phyloP scores from a whole-genome alignment of 257 asterid species.

The Solanum rostratum region DNA sequence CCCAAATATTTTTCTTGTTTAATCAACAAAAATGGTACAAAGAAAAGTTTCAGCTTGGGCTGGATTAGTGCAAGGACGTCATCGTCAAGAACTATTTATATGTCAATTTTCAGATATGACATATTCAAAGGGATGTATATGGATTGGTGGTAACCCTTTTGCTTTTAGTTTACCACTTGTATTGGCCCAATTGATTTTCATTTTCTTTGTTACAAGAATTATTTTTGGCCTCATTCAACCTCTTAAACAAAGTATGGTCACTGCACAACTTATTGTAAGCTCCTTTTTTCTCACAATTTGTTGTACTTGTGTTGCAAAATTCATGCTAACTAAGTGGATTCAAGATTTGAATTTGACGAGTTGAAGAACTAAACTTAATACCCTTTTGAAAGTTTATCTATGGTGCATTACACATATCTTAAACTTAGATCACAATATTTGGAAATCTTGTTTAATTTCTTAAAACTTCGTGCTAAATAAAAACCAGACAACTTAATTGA shows the following conservation, averaged over 20 bases:
- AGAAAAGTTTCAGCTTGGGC: background rate
- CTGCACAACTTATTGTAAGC: conserved; percentile 53
- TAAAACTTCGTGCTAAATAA: background rate
- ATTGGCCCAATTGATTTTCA: conserved; percentile 22
- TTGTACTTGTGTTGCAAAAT: background rate
- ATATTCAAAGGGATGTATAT: conserved; percentile 29
- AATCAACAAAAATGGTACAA: background rate
- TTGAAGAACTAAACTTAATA: background rate
- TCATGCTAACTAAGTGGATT: background rate
- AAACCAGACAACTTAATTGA: background rate
- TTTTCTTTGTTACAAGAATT: conserved; percentile 16
- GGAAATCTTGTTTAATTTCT: too few relatives aligned
- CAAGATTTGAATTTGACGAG: background rate
- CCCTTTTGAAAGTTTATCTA: background rate
- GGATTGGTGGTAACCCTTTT: conserved; percentile 36
- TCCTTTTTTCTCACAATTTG: background rate
- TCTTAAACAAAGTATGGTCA: conserved; percentile 42
- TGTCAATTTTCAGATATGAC: conserved; percentile 26
- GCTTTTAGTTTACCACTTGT: conserved; percentile 22
- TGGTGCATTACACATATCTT: too few relatives aligned
- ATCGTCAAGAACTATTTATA: conserved; percentile 19
- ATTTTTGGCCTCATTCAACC: conserved; percentile 20
- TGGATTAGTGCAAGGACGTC: conserved; percentile 32
- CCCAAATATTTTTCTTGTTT: background rate
- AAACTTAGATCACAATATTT: too few relatives aligned